Evolutionary conservation across 345 rosid genomes (phyloP), one percentile per base, ranked within the genome.

Genomic region (Citrus inodora): DNA sequence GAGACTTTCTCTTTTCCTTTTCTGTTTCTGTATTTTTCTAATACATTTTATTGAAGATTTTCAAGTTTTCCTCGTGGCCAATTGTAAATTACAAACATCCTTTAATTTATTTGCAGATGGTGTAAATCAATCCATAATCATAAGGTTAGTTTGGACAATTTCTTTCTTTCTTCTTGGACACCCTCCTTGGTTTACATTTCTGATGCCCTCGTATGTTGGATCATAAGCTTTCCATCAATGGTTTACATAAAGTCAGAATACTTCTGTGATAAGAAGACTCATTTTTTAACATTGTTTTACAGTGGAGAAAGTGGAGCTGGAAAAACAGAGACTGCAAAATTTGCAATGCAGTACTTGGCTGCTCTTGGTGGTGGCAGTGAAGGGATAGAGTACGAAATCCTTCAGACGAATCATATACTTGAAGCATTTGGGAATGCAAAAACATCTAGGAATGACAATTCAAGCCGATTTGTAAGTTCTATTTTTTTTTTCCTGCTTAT

Each of bases 281-380:
- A 70, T 38, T 40, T 78, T 67, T 73, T 42, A 59, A 46, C 33
- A 48, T 67, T 69, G 64, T 77, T 80, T 74, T 86, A 59, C 90
- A 97, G 99, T 79, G 99, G 99, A 70, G 98, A 92, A 90, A 94
- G 98, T 85, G 99, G 99, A 70, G 89, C 99, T 73, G 99, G 98
- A 65, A 97, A 97, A 86, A 97, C 98, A 4, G 99, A 97, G 88
- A 97, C 99, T 17, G 98, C 97, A 72, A 97, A 92, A 88, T 83
- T 88, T 81, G 92, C 89, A 38, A 92, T 94, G 98, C 95, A 89
- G 83, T 94, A 92, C 82, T 88, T 97, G 89, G 92, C 98, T 82
- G 83, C 95, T 71, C 89, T 90, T 85, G 93, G 98, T 83, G 95
- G 95, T 81, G 92, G 94, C 67, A 80, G 79, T 86, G 89, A 86